Base-by-base conservation (phyloP, 139 green algal species). In the Chlamydomonas schloesseri region DNA sequence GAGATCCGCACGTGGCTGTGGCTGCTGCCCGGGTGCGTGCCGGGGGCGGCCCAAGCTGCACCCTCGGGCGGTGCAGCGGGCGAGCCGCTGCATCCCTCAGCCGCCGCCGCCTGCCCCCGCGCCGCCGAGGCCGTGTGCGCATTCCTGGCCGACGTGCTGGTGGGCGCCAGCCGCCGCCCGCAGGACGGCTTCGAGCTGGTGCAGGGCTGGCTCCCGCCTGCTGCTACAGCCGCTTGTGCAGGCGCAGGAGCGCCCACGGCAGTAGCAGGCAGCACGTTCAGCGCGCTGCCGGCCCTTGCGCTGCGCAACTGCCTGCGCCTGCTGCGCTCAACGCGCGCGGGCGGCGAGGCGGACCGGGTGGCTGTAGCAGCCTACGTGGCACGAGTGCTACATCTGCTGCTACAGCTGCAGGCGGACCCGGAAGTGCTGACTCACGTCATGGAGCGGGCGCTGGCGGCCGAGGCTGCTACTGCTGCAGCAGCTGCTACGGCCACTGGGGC, bases 61-160 rank as follows among this genome's bases (percentile, higher is more conserved):
- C 50, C 73, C 8, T 5, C 42, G 42, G 47, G 20, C 3, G 28
- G 42, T 2, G 24, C 18, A 1, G 71, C 57, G 42, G 47, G 23
- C 42, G 71, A 62, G 71, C 21, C 11, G 71, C n/a, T n/a, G n/a
- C n/a, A n/a, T n/a, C n/a, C n/a, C n/a, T 28, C 24, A 42, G 42
- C 28, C 42, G 18, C 88, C 91, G 60, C 57, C 69, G n/a, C 15
- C 71, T 76, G 72, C 36, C 92, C 26, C 79, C 92, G 68, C 31
- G 60, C 23, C 17, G 60, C 18, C 2, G 79, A 70, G 36, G 87
- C 87, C 2, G 57, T 65, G 28, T 20, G n/a, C 31, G 31, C 15
- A 53, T 94, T 94, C 78, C 50, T 94, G n/a, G 47, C 37, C 1
- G 91, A 94, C 31, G 65, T 87, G 2, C 1, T 94, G 17, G 81